A percentile compares a stretch with the other conserved stretches of the same genome.
Evolutionary conservation across 1,284 basidiomycete species (phyloP).

Genomic region (Heterobasidion occidentale): DNA sequence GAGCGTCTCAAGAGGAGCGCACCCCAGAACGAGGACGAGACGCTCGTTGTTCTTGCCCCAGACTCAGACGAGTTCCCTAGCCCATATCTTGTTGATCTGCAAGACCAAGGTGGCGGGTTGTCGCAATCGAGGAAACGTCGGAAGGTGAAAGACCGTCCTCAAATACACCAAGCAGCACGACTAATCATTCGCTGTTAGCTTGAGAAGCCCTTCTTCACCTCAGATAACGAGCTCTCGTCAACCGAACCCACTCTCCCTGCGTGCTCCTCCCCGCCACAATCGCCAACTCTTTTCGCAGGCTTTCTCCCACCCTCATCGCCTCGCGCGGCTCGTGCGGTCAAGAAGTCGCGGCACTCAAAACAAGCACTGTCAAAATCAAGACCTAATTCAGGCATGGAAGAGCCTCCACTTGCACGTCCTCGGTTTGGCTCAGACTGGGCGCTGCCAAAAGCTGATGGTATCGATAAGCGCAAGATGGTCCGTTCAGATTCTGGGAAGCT

Average conservation of each 20-base stretch:
- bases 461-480: not conserved
- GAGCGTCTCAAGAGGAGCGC: not conserved
- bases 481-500: conserved; percentile 1
- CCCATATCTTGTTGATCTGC: not conserved
- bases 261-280: not conserved
- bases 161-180: not conserved
- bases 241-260: not conserved
- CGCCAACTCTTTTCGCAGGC: not conserved
- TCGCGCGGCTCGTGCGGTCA: not conserved
- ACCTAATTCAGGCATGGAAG: not conserved
- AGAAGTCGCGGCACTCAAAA: no score
- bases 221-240: not conserved
- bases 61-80: not conserved
- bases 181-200: not conserved
- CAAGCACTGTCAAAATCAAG: no score
- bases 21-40: not conserved
- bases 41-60: not conserved
- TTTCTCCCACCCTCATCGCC: not conserved
- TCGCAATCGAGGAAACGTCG: not conserved
- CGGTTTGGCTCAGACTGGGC: conserved; percentile 10
- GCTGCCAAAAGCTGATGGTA: not conserved
- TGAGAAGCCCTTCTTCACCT: no score
- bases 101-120: not conserved
- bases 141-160: not conserved
- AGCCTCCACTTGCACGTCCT: conserved; percentile 1